phyloP scores from a whole-genome alignment of 495 filamentous ascomycete species.

The Aspergillus baeticus region DNA sequence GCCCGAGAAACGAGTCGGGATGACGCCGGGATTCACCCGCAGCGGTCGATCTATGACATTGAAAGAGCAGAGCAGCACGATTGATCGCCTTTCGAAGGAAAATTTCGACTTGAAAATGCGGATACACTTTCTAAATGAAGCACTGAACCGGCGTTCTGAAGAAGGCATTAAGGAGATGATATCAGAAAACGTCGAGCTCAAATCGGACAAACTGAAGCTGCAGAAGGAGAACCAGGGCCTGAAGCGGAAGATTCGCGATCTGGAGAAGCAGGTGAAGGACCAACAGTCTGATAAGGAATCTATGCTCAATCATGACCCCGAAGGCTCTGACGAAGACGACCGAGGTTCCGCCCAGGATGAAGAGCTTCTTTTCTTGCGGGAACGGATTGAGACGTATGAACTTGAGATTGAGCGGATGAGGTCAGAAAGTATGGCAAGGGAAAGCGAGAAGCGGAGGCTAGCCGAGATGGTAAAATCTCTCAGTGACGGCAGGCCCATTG shows the following conservation, averaged over 20 bases:
- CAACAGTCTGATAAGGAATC: constrained; percentile 57
- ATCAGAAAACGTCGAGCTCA: constrained; percentile 92
- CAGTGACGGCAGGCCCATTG: constrained; percentile 60
- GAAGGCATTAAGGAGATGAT: constrained; percentile 98
- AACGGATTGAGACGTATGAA: constrained; percentile 79
- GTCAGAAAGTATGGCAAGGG: constrained; percentile 70
- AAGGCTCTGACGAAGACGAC: constrained; percentile 59
- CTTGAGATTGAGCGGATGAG: constrained; percentile 77
- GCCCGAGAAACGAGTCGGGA: constrained; percentile 51
- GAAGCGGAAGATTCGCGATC: constrained; percentile 72
- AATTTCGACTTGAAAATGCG: constrained; percentile 98
- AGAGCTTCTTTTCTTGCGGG: constrained; percentile 78
- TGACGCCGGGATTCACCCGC: constrained; percentile 54
- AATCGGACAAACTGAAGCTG: constrained; percentile 80
- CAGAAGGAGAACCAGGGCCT: constrained; percentile 85
- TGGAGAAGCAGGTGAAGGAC: constrained; percentile 82
- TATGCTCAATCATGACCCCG: constrained; percentile 57
- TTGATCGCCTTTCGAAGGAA: constrained; percentile 86
- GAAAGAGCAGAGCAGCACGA: constrained; percentile 95
- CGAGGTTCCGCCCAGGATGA: constrained; percentile 61
- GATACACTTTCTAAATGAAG: constrained; percentile 93
- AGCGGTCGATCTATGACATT: constrained; percentile 83
- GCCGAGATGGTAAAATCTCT: constrained; percentile 75
- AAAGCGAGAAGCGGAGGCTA: constrained; percentile 78
- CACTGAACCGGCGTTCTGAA: constrained; percentile 88